Evolutionary conservation across 331 rosid species (phyloP).

Genomic region (Quercus phellos): DNA sequence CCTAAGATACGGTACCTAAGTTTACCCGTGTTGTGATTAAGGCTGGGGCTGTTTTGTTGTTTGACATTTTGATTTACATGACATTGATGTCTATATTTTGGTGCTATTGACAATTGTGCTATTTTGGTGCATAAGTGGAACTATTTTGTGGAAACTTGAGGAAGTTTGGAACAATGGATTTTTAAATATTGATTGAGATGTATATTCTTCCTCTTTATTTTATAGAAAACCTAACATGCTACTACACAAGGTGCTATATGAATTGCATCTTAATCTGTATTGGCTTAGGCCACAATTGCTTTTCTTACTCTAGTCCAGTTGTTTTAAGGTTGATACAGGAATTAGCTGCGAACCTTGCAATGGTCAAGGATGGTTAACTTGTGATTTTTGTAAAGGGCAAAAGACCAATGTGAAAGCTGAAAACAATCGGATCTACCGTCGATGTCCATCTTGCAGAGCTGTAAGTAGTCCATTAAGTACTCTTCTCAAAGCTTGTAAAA

Average conservation of each 20-base stretch:
- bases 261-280: no score
- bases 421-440: slow-evolving; percentile 64
- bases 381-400: slow-evolving; percentile 81
- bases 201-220: neutral
- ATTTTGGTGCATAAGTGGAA: no score
- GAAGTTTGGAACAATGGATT: neutral
- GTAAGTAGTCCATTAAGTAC: slow-evolving; percentile 31
- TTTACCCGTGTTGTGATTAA: no score
- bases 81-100: no score
- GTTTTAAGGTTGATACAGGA: slow-evolving; percentile 40
- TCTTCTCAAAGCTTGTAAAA: neutral
- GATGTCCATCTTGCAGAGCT: slow-evolving; percentile 92
- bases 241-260: neutral
- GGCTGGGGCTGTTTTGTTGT: no score
- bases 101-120: no score
- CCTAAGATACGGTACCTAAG: no score
- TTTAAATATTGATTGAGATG: neutral
- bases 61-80: no score
- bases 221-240: neutral
- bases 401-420: slow-evolving; percentile 72
- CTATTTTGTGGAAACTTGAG: neutral
- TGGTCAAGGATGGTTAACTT: slow-evolving; percentile 76
- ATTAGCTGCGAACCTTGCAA: slow-evolving; percentile 71
- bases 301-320: slow-evolving; percentile 28
- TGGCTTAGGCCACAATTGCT: no score